Percentiles rank a stretch among this genome's conserved stretches.
Conservation (phyloP, 495 filamentous ascomycete genomes). For the Amniculicola lignicola region DNA sequence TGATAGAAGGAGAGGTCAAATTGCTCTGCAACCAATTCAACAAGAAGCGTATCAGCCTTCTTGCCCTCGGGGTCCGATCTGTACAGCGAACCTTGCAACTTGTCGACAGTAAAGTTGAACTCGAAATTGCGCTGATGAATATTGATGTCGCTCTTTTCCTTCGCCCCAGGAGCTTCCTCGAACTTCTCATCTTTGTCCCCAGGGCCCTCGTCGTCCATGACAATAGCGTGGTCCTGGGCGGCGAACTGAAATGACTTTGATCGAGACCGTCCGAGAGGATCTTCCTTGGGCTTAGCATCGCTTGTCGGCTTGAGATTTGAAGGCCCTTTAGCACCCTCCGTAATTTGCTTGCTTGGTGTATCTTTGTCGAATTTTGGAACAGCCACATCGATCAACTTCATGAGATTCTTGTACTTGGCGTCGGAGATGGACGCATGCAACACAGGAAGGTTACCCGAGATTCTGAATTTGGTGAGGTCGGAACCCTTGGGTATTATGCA, state of each 20-base stretch:
- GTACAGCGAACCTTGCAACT: conserved; percentile 86
- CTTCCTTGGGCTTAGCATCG: conserved; percentile 37
- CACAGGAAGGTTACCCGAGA: conserved; percentile 88
- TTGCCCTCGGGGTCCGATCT: conserved; percentile 76
- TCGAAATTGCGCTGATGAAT: conserved; percentile 87
- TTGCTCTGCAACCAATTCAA: conserved; percentile 84
- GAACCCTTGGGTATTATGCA: conserved; percentile 93
- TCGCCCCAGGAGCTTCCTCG: conserved; percentile 59
- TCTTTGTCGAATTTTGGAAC: conserved; percentile 73
- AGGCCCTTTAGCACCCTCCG: conserved; percentile 25
- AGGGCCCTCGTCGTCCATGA: conserved; percentile 72
- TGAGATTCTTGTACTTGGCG: conserved; percentile 90
- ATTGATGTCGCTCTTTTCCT: conserved; percentile 55
- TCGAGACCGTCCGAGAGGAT: conserved; percentile 47
- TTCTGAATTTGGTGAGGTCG: conserved; percentile 85
- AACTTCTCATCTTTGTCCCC: conserved; percentile 57
- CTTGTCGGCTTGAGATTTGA: conserved; percentile 31
- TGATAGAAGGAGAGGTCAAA: conserved; percentile 86
- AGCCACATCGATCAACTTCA: conserved; percentile 94
- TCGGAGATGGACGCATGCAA: conserved; percentile 90
- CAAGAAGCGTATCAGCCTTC: conserved; percentile 75
- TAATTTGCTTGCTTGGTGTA: conserved; percentile 42
- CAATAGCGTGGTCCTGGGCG: conserved; percentile 66
- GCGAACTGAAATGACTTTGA: conserved; percentile 64
- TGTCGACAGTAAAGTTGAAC: conserved; percentile 92